phyloP scores from a whole-genome alignment of 352 stramenopile genomes.

The Peronospora destructor region DNA sequence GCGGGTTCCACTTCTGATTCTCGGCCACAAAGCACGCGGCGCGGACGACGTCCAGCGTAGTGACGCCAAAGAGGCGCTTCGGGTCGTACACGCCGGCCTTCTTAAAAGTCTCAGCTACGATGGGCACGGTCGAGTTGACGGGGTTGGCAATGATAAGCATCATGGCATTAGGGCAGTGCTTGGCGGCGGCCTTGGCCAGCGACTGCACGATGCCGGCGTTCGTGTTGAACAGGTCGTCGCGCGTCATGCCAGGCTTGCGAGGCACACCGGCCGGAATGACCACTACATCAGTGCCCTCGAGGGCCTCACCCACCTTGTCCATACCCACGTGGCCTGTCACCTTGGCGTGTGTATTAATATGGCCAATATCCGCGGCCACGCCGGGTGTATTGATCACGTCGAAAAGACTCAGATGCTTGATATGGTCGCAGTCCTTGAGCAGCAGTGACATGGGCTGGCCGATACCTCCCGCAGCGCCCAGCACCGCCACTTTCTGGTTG shows the following conservation, averaged over 20 bases:
- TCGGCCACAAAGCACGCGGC: slow-evolving; percentile 93
- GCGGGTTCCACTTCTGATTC: slow-evolving; percentile 73
- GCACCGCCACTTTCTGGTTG: slow-evolving; percentile 76
- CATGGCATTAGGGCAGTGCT: slow-evolving; percentile 94
- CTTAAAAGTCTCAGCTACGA: slow-evolving; percentile 98
- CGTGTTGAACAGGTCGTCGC: slow-evolving; percentile 93
- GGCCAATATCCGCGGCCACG: slow-evolving; percentile 94
- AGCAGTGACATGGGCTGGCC: slow-evolving; percentile 98
- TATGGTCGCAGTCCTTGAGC: slow-evolving; percentile 94
- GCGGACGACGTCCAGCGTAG: slow-evolving; percentile 96
- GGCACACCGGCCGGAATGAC: slow-evolving; percentile 99
- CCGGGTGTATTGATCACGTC: slow-evolving; percentile 97
- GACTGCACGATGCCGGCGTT: slow-evolving; percentile 95
- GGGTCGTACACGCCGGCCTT: slow-evolving; percentile 93
- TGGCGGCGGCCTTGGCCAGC: slow-evolving; percentile 90
- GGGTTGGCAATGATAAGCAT: slow-evolving; percentile 98
- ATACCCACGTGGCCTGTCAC: slow-evolving; percentile 69
- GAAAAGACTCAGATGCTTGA: slow-evolving; percentile 95
- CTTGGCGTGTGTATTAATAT: slow-evolving; percentile 87
- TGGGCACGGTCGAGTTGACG: slow-evolving; percentile 99
- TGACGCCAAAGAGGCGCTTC: slow-evolving; percentile 97
- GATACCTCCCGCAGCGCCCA: slow-evolving; percentile 95
- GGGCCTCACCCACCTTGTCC: slow-evolving; percentile 63
- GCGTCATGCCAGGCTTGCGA: slow-evolving; percentile 96
- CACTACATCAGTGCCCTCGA: slow-evolving; percentile 91